Evolutionary conservation across 2,329 filamentous ascomycete species (phyloP).

Genomic region (Nemania sp.): DNA sequence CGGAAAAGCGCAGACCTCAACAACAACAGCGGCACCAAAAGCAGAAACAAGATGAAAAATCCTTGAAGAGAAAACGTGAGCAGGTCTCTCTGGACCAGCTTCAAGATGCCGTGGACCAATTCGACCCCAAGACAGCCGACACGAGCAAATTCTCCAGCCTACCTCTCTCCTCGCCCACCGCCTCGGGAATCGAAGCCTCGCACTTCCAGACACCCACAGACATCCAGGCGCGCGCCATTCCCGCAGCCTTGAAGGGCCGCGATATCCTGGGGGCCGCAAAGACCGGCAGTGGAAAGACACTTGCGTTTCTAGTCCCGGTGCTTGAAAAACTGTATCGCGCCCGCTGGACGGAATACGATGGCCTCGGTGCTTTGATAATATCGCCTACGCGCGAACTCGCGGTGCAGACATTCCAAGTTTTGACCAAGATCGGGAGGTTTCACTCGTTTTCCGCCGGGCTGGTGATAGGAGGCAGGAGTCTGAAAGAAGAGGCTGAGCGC

Average conservation of each 20-base stretch:
- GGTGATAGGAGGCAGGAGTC: conserved; percentile 88
- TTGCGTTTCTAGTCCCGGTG: conserved; percentile 89
- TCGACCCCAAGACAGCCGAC: conserved; percentile 61
- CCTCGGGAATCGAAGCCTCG: conserved; percentile 76
- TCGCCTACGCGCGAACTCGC: conserved; percentile 90
- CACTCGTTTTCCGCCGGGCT: conserved; percentile 91
- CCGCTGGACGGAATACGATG: conserved; percentile 89
- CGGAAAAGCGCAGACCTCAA: conserved; percentile 27
- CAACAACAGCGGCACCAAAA: conserved; percentile 33
- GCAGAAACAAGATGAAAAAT: conserved; percentile 37
- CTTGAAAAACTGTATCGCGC: conserved; percentile 89
- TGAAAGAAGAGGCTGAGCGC: conserved; percentile 84
- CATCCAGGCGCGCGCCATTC: conserved; percentile 88
- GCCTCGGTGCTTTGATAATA: conserved; percentile 87
- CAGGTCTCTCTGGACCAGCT: conserved; percentile 46
- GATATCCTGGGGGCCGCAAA: conserved; percentile 95
- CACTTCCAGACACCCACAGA: conserved; percentile 92
- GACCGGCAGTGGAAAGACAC: conserved; percentile 92
- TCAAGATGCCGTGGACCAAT: conserved; percentile 45
- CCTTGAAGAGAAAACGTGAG: conserved; percentile 48
- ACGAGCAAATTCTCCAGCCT: conserved; percentile 78
- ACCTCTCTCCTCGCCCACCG: conserved; percentile 81
- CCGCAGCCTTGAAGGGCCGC: conserved; percentile 66
- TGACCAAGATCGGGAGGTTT: conserved; percentile 85
- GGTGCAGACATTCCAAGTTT: conserved; percentile 93